A percentile compares a stretch with the other conserved stretches of the same genome.
Evolutionary conservation across 2,329 filamentous ascomycete genomes (phyloP).

Genomic region (Leptographium lundbergii): DNA sequence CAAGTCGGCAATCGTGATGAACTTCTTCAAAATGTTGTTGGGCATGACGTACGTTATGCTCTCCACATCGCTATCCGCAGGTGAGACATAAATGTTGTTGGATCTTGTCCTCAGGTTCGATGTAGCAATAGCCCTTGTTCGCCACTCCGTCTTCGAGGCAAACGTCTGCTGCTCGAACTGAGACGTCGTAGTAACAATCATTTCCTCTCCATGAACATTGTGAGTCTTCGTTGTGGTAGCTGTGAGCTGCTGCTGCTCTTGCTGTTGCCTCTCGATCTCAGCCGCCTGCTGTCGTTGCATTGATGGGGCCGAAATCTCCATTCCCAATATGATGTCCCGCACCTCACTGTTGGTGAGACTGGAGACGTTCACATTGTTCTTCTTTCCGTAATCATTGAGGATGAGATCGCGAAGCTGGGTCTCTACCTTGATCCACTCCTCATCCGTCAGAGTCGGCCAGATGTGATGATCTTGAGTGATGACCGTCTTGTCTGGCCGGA

Average conservation of each 20-base stretch:
- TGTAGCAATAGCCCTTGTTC: conserved; percentile 89
- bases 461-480: conserved; percentile 99
- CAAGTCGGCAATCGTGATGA: conserved; percentile 94
- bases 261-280: conserved; percentile 97
- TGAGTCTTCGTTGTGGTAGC: conserved; percentile 97
- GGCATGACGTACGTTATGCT: conserved; percentile 97
- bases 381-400: conserved; percentile 97
- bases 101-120: conserved; percentile 86
- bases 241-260: conserved; percentile 91
- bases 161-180: conserved; percentile 97
- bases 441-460: conserved; percentile 87
- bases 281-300: conserved; percentile 97
- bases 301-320: conserved; percentile 97
- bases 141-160: conserved; percentile 97
- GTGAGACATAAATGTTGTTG: conserved; percentile 98
- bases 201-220: conserved; percentile 92
- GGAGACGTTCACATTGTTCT: conserved; percentile 98
- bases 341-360: conserved; percentile 95
- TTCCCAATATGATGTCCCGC: conserved; percentile 94
- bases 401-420: conserved; percentile 91
- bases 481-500: conserved; percentile 93
- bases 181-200: conserved; percentile 95
- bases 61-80: conserved; percentile 82
- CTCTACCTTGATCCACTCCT: conserved; percentile 99
- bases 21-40: conserved; percentile 95